phyloP scores from a whole-genome alignment of 768 basidiomycete genomes.

The Austroboletus eburneus region DNA sequence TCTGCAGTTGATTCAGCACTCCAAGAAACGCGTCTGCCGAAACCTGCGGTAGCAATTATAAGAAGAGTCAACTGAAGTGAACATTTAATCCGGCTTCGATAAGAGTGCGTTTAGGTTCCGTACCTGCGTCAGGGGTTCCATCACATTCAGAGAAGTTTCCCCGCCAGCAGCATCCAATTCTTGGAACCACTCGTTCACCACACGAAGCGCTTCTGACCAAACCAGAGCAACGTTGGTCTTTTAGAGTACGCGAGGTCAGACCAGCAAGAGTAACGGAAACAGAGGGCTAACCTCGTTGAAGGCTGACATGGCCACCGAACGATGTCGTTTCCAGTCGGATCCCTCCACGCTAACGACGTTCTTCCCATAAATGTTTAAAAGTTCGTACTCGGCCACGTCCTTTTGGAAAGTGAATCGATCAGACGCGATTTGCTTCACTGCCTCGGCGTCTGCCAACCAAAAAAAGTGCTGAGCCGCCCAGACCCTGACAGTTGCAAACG shows the following conservation, averaged over 20 bases:
- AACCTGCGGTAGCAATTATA: conserved; percentile 39
- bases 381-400: conserved; percentile 37
- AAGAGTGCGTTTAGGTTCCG: background rate
- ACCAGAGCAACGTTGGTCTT: conserved; percentile 47
- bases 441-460: conserved; percentile 44
- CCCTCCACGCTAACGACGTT: conserved; percentile 43
- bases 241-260: background rate
- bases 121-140: conserved; percentile 14
- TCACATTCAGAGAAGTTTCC: conserved; percentile 20
- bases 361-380: conserved; percentile 42
- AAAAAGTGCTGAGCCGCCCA: conserved; percentile 29
- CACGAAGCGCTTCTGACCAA: conserved; percentile 42
- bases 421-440: conserved; percentile 33
- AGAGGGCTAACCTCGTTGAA: conserved; percentile 42
- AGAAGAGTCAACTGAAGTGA: conserved; percentile 33
- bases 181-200: conserved; percentile 41
- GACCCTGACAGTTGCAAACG: conserved; percentile 34
- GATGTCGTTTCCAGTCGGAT: conserved; percentile 46
- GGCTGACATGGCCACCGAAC: conserved; percentile 42
- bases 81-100: background rate
- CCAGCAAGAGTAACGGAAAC: background rate
- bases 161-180: conserved; percentile 27
- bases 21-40: conserved; percentile 37
- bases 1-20: conserved; percentile 25
- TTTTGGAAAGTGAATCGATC: conserved; percentile 38